Evolutionary conservation across 768 basidiomycete genomes (phyloP), one percentile per base, ranked within the genome.

Genomic region (Nidula microcarpa): DNA sequence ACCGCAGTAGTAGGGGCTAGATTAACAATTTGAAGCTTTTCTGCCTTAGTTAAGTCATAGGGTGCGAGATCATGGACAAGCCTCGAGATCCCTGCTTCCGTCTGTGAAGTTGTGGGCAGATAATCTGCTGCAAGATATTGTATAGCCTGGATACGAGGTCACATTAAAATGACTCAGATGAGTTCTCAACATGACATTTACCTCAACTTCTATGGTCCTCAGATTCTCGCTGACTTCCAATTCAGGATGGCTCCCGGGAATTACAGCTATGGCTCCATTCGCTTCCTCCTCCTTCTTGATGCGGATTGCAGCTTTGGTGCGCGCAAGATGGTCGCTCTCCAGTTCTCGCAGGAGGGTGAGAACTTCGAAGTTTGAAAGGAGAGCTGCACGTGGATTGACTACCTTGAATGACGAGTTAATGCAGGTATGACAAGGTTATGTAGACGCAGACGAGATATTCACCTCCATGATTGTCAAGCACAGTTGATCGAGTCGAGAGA

Each of bases 11-110:
- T 86, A 1, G 95, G 95, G 0, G 86, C 87, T 5, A 96, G 77
- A 62, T 98, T 97, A n/a, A 92, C 86, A 35, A 97, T 78, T 62
- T 95, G 92, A 3, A 97, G 76, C 63, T 94, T 94, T 75, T 98
- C 95, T 2, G 89, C 84, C 61, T 95, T 97, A 1, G 94, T 95
- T 56, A 98, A 73, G 34, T 80, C 77, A 57, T 84, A 89, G 16
- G 81, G 72, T 2, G 81, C 79, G 8, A 98, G 81, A 37, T 74
- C 74, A 53, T 82, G 80, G 14, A 89, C 82, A 10, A 97, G 83
- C 52, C 74, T 73, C 0, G 81, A 69, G 52, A 96, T 81, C 10
- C 82, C 78, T 49, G 79, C 77, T 1, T 80, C 73, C 1, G 83
- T 85, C 67, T 96, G 94, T 7, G 76, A 65, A 0, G 69, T 64